Conservation (phyloP, 495 filamentous ascomycete genomes). For the Terfezia claveryi region DNA sequence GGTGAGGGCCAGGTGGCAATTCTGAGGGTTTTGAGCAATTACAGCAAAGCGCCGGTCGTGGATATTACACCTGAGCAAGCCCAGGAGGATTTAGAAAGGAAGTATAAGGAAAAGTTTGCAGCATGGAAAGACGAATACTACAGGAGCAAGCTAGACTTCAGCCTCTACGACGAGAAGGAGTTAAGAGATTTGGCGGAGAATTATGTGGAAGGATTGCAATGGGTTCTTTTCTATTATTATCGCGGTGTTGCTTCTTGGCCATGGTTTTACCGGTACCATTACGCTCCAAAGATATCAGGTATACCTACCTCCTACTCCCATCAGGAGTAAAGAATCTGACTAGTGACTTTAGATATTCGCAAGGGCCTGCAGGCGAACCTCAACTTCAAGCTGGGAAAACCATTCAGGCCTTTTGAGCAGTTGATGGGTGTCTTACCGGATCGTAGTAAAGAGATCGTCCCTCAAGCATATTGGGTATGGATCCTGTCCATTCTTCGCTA, state of each 20-base stretch:
- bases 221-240: slow-evolving; percentile 98
- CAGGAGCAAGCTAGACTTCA: slow-evolving; percentile 70
- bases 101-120: slow-evolving; percentile 69
- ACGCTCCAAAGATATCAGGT: slow-evolving; percentile 90
- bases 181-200: slow-evolving; percentile 73
- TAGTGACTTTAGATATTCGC: slow-evolving; percentile 42
- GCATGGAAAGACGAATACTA: slow-evolving; percentile 93
- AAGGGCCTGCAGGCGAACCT: slow-evolving; percentile 71
- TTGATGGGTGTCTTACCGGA: slow-evolving; percentile 97
- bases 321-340: slow-evolving; percentile 3
- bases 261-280: slow-evolving; percentile 95
- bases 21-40: slow-evolving; percentile 61
- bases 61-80: slow-evolving; percentile 62
- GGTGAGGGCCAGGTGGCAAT: slow-evolving; percentile 58
- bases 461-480: slow-evolving; percentile 45
- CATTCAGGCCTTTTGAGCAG: slow-evolving; percentile 87
- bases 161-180: slow-evolving; percentile 59
- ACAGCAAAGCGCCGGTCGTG: slow-evolving; percentile 68
- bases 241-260: slow-evolving; percentile 92
- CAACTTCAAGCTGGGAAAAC: slow-evolving; percentile 79
- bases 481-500: neutral
- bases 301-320: slow-evolving; percentile 12
- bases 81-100: slow-evolving; percentile 49
- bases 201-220: slow-evolving; percentile 93
- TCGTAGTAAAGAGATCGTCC: slow-evolving; percentile 89